Evolutionary conservation across 352 stramenopile species (phyloP), one percentile per base, ranked within the genome.

Genomic region (Phytophthora constricta): DNA sequence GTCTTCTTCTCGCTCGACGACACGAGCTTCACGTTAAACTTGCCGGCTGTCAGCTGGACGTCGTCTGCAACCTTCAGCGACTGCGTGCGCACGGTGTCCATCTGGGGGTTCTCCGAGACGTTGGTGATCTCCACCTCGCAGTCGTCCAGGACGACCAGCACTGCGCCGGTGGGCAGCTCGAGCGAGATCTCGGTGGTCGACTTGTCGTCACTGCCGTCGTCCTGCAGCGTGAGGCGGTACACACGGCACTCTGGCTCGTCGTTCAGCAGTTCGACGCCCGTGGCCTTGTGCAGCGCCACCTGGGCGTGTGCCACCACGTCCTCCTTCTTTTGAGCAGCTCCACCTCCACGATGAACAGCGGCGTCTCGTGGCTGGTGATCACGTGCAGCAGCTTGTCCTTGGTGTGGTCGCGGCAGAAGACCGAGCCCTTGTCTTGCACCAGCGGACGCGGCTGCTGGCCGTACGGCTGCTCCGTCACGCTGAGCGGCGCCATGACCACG

Each of bases 331-430:
- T 72, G 20, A 83, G 63, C 14, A 88, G 64, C 67, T 88, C 79
- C 22, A 88, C 76, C 26, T 84, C 76, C 27, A 87, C 71, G 51
- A 86, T 88, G 58, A 75, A 69, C 28, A 81, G 67, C 22, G 69
- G 66, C 11, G 58, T 37, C 5, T 79, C 67, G 16, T 46, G 22
- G 1, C 67, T 80, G 5, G 48, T 63, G 16, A 83, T 68, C 13
- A 84, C 62, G 19, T 88, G 77, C 43, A 79, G 65, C 11, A 82
- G 57, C 20, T 74, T 63, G 70, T 86, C 77, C 34, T 73, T 64
- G 10, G 70, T 81, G 62, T 87, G 79, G 59, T 87, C 77, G 10
- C 76, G 75, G 43, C 79, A 87, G 60, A 87, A 81, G 7, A 87
- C 73, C 16, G 62, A 66, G 33, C 74, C 72, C 11, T 72, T 71